Evolutionary conservation across 352 stramenopile genomes (phyloP).

Genomic region (Phytophthora brassicae): DNA sequence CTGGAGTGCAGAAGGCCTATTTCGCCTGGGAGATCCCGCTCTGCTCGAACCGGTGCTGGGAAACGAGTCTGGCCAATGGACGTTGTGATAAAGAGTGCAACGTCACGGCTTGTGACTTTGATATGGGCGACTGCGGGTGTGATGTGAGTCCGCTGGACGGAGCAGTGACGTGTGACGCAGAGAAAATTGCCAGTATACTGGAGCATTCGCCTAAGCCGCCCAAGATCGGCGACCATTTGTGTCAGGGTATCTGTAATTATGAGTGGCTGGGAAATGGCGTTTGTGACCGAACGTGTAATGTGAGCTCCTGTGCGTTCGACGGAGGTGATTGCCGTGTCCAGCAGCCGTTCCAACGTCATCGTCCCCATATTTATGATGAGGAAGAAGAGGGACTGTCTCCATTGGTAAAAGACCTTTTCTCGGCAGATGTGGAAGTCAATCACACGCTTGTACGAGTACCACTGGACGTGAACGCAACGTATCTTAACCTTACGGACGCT

Average conservation of each 20-base stretch:
- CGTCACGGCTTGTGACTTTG: slow-evolving; percentile 86
- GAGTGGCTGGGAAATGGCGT: slow-evolving; percentile 79
- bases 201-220: slow-evolving; percentile 49
- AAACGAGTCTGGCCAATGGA: slow-evolving; percentile 77
- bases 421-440: slow-evolving; percentile 48
- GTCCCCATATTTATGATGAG: slow-evolving; percentile 14
- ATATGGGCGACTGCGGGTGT: slow-evolving; percentile 93
- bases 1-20: slow-evolving; percentile 90
- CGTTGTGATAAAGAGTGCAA: slow-evolving; percentile 91
- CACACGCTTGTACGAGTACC: slow-evolving; percentile 70
- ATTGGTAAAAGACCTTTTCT: slow-evolving; percentile 42
- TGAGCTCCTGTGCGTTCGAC: slow-evolving; percentile 84
- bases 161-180: slow-evolving; percentile 49
- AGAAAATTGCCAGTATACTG: slow-evolving; percentile 63
- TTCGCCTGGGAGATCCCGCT: slow-evolving; percentile 93
- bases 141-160: slow-evolving; percentile 53
- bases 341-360: slow-evolving; percentile 17
- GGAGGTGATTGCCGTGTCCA: slow-evolving; percentile 70
- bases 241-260: slow-evolving; percentile 72
- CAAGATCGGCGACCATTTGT: slow-evolving; percentile 62
- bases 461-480: slow-evolving; percentile 61
- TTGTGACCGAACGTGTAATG: slow-evolving; percentile 82
- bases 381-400: slow-evolving; percentile 29
- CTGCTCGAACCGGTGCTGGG: slow-evolving; percentile 80
- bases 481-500: slow-evolving; percentile 60